These are phyloP conservation scores for Leucocoprinus birnbaumii DNA, from an alignment of 768 basidiomycete genomes.

Conservation along the genomic window DNA sequence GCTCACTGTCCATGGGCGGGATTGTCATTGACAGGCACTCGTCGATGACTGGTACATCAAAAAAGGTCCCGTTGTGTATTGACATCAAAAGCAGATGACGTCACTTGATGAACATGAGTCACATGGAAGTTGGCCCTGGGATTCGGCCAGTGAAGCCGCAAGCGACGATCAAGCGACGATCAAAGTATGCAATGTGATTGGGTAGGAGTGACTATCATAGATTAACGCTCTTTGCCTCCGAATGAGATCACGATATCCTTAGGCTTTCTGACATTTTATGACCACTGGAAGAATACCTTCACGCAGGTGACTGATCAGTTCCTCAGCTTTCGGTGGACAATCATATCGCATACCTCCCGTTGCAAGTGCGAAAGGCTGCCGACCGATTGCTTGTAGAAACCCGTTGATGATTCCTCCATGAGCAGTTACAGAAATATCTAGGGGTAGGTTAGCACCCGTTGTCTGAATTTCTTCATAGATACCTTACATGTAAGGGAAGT, in stretches of 20 bases:
- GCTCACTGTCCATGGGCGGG: not conserved
- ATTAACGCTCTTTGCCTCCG: not conserved
- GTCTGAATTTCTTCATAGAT: not conserved
- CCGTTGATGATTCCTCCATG: constrained; percentile 18
- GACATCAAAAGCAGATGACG: too few relatives aligned
- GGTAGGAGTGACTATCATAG: not conserved
- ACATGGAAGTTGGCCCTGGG: too few relatives aligned
- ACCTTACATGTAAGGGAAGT: constrained; percentile 42
- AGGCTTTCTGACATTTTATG: constrained; percentile 3
- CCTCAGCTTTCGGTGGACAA: not conserved
- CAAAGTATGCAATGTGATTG: too few relatives aligned
- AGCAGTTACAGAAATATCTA: constrained; percentile 16
- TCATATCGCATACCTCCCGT: constrained; percentile 14
- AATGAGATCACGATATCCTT: not conserved
- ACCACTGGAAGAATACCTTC: constrained; percentile 10
- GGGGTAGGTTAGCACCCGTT: not conserved
- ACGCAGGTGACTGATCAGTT: not conserved
- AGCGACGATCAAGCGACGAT: too few relatives aligned
- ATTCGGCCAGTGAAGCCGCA: too few relatives aligned
- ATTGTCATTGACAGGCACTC: not conserved
- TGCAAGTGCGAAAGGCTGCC: constrained; percentile 8
- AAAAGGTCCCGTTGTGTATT: too few relatives aligned
- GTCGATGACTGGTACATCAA: too few relatives aligned
- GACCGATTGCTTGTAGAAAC: constrained; percentile 14
- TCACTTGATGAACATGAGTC: too few relatives aligned